Evolutionary conservation across 352 stramenopile species (phyloP).

Genomic region (Phytophthora sp.): DNA sequence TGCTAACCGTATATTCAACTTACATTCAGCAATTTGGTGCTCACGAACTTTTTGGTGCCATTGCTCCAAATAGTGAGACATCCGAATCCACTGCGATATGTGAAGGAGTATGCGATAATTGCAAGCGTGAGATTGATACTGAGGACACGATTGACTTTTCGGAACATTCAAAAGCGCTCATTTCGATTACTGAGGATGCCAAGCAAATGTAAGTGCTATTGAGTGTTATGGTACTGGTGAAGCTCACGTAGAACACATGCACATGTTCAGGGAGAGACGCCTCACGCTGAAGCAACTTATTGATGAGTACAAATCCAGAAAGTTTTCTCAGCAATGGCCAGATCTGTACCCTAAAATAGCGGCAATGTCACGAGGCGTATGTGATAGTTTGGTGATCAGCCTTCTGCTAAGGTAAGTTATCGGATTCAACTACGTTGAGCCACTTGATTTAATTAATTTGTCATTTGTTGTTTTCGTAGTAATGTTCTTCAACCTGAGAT

Average conservation of each 20-base stretch:
- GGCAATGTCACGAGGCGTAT: constrained; percentile 41
- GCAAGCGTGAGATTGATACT: constrained; percentile 33
- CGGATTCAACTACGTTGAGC: no score
- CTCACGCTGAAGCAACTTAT: constrained; percentile 76
- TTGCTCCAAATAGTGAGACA: constrained; percentile 40
- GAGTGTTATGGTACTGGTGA: no score
- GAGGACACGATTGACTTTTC: constrained; percentile 42
- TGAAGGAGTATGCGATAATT: constrained; percentile 54
- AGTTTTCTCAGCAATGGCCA: constrained; percentile 43
- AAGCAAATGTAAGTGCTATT: constrained; percentile 51
- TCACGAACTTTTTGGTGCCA: background rate
- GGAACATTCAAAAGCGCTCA: constrained; percentile 58
- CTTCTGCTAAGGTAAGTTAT: constrained; percentile 44
- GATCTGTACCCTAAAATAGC: constrained; percentile 45
- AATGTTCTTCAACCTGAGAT: constrained; percentile 71
- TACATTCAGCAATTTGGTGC: no score
- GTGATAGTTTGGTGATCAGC: constrained; percentile 61
- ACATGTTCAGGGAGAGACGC: constrained; percentile 50
- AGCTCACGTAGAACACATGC: no score
- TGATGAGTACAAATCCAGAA: constrained; percentile 67
- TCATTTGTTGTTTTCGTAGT: constrained; percentile 20
- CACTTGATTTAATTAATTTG: background rate
- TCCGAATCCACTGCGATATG: constrained; percentile 50
- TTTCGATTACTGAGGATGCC: constrained; percentile 46
- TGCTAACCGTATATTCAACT: background rate